Evolutionary conservation across 106 monocot genomes (phyloP).

Genomic region (Dendrobium officinale): DNA sequence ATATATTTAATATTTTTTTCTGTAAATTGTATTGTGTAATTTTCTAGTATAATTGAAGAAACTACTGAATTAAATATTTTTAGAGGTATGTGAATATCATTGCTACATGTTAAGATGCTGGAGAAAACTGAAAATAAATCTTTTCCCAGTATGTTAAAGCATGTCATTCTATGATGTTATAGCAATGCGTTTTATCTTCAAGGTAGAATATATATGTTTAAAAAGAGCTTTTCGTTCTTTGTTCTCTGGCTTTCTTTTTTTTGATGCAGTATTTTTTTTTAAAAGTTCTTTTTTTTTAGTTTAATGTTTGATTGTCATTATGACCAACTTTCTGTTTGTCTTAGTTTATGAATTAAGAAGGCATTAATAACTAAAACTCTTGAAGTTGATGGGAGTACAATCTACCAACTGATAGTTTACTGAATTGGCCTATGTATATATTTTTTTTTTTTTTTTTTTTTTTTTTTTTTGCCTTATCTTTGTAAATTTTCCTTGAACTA

Average conservation of each 20-base stretch:
- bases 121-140: too few relatives aligned
- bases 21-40: too few relatives aligned
- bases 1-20: too few relatives aligned
- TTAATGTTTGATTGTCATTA: neutral
- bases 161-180: neutral
- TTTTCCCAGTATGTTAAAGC: too few relatives aligned
- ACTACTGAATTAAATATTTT: too few relatives aligned
- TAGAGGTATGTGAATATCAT: too few relatives aligned
- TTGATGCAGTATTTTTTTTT: neutral
- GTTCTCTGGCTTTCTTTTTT: neutral
- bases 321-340: neutral
- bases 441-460: neutral
- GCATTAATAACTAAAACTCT: neutral
- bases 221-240: neutral
- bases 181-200: too few relatives aligned
- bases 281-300: neutral
- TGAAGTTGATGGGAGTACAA: neutral
- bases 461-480: neutral
- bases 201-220: neutral
- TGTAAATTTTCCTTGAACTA: slow-evolving; percentile 7
- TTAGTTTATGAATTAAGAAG: neutral
- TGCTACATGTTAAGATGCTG: too few relatives aligned
- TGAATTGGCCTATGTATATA: neutral
- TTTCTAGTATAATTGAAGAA: too few relatives aligned
- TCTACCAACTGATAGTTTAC: neutral